Evolutionary conservation across 345 rosid species (phyloP).

Genomic region (Hypericum androsaemum): DNA sequence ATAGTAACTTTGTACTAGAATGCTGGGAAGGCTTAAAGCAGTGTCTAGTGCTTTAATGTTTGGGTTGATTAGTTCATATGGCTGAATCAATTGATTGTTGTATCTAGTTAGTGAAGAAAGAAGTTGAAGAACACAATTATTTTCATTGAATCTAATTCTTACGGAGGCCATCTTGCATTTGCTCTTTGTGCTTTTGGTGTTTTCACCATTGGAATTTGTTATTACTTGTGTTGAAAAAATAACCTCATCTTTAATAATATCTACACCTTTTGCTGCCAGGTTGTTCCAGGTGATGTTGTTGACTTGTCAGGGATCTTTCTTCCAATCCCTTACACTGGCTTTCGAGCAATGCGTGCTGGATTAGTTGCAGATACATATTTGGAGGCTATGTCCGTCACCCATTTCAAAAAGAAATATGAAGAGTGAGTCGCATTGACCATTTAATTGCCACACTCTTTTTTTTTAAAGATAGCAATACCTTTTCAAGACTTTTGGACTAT

Average conservation of each 20-base stretch:
- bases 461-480: too few relatives aligned
- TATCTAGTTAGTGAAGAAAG: too few relatives aligned
- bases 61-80: too few relatives aligned
- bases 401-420: constrained; percentile 94
- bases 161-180: too few relatives aligned
- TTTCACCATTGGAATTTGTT: not conserved
- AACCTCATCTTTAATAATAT: not conserved
- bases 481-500: too few relatives aligned
- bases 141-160: too few relatives aligned
- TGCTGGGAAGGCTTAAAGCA: not conserved
- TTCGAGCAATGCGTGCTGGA: constrained; percentile 95
- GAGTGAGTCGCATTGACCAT: constrained; percentile 47
- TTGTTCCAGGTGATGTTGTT: constrained; percentile 92
- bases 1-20: not conserved
- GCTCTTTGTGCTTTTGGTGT: too few relatives aligned
- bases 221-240: not conserved
- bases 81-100: too few relatives aligned
- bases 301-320: constrained; percentile 96
- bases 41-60: too few relatives aligned
- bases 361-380: constrained; percentile 92
- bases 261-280: constrained; percentile 32
- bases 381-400: constrained; percentile 83
- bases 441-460: not conserved
- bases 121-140: too few relatives aligned
- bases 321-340: constrained; percentile 90